A percentile compares a stretch with the other conserved stretches of the same genome.
phyloP scores from a whole-genome alignment of 2,329 filamentous ascomycete genomes.

The Periconia digitata region DNA sequence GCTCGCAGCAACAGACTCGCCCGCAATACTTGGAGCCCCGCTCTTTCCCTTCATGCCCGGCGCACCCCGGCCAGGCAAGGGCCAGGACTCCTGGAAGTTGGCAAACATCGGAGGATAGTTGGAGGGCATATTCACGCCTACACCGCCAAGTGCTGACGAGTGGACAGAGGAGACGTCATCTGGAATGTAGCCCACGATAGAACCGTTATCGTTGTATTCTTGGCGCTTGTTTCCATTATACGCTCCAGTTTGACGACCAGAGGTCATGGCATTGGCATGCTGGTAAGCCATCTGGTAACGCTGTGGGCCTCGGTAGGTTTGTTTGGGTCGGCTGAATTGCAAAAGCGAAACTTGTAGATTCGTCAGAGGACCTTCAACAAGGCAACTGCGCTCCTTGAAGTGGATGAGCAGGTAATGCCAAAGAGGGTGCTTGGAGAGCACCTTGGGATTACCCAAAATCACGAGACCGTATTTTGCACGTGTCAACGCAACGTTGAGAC shows the following conservation, averaged over 20 bases:
- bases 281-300: conserved; percentile 81
- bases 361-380: conserved; percentile 91
- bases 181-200: conserved; percentile 91
- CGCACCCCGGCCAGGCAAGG: conserved; percentile 71
- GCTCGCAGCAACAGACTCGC: conserved; percentile 88
- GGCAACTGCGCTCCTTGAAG: conserved; percentile 94
- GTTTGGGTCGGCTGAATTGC: conserved; percentile 92
- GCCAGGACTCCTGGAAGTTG: conserved; percentile 89
- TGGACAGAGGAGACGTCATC: conserved; percentile 97
- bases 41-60: conserved; percentile 63
- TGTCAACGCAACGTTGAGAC: conserved; percentile 94
- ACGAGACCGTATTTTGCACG: conserved; percentile 96
- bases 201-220: conserved; percentile 73
- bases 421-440: conserved; percentile 93
- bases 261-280: conserved; percentile 62
- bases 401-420: conserved; percentile 96
- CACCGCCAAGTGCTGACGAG: conserved; percentile 81
- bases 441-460: conserved; percentile 96
- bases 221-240: conserved; percentile 52
- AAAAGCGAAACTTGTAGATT: conserved; percentile 95
- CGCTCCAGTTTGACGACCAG: conserved; percentile 42
- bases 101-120: conserved; percentile 96
- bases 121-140: conserved; percentile 73
- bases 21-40: conserved; percentile 75
- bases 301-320: conserved; percentile 86